These are phyloP conservation scores for Aspergillus neoniger DNA, from an alignment of 2,329 filamentous ascomycete genomes.

Conservation along the genomic window DNA sequence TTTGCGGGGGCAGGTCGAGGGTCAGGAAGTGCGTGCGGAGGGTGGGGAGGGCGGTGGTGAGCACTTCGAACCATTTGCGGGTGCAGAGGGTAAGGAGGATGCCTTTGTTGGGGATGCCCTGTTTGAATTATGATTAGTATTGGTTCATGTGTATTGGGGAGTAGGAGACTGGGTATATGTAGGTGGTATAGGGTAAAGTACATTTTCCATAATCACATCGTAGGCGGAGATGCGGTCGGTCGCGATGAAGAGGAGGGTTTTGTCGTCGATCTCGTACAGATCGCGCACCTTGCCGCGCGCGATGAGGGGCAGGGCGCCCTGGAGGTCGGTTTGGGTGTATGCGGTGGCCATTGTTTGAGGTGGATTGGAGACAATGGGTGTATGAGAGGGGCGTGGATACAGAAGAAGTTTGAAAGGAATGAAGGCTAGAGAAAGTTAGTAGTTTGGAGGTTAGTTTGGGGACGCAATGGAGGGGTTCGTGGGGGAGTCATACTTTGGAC, in stretches of 20 bases:
- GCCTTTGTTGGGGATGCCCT: slow-evolving; percentile 70
- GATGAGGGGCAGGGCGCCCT: slow-evolving; percentile 51
- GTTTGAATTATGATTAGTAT: slow-evolving; percentile 22
- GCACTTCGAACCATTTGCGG: slow-evolving; percentile 67
- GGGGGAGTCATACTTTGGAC: not conserved
- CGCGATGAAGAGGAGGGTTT: slow-evolving; percentile 77
- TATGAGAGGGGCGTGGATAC: not conserved
- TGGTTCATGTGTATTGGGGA: slow-evolving; percentile 42
- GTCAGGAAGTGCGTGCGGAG: slow-evolving; percentile 66
- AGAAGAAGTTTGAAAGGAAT: not conserved
- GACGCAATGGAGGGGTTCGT: not conserved
- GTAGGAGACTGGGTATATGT: not conserved
- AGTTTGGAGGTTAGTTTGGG: not conserved
- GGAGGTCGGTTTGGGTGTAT: slow-evolving; percentile 46
- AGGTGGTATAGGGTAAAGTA: slow-evolving; percentile 45
- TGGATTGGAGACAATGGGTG: not conserved
- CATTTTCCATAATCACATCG: slow-evolving; percentile 85
- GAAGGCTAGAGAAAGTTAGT: not conserved
- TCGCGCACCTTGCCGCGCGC: slow-evolving; percentile 77
- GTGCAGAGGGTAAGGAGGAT: slow-evolving; percentile 68
- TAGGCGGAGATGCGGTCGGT: slow-evolving; percentile 93
- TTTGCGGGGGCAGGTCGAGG: slow-evolving; percentile 55
- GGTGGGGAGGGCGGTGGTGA: slow-evolving; percentile 57
- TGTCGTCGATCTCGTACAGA: slow-evolving; percentile 70
- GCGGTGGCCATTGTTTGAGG: slow-evolving; percentile 37